Base-by-base conservation (phyloP, 768 basidiomycete genomes). In the Phanerochaete carnosa region DNA sequence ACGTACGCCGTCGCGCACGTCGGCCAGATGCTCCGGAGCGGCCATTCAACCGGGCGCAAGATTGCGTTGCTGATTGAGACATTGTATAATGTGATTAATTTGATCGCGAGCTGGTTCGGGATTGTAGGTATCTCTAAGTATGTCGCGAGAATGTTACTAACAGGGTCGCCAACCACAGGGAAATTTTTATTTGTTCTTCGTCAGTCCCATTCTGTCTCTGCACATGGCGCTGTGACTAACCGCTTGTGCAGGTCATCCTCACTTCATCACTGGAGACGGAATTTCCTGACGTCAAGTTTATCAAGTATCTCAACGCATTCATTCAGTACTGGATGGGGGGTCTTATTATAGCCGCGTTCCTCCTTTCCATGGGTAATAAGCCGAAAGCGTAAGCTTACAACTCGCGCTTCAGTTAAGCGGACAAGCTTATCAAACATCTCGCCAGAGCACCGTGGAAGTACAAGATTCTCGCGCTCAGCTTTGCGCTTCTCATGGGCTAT, bases 111-210 rank as follows among this genome's bases (percentile, higher is more conserved):
- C 13, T 99, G 97, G 97, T 97, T 98, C 70, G 88, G 85, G 57
- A 83, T 96, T 58, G 92, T 92, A 69, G 79, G 16, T 33, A 25
- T 37, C n/a, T 29, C 7, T 57, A 23, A 16, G 4, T 19, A 11
- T 26, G 39, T 47, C 23, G 3, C 26, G n/a, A 49, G 13, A 13
- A 3, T 47, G 13, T 52, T 64, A 12, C 43, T 28, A 15, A 19
- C 45, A 12, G 60, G 12, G n/a, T 30, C 29, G 33, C 6, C 50
- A 19, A 47, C 52, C 4, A 29, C 28, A 95, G 87, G 95, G 93
- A n/a, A 98, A 96, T 69, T 95, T 93, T 72, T 98, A 92, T 72
- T 74, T 96, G 30, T 96, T 95, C 76, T 98, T 96, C 71, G 94
- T 95, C 69, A 74, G 89, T 74, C 35, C 45, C 0, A 29, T 2